These are phyloP conservation scores for Aurifilum marmelostoma DNA, from an alignment of 2,329 filamentous ascomycete genomes.

Conservation along the genomic window DNA sequence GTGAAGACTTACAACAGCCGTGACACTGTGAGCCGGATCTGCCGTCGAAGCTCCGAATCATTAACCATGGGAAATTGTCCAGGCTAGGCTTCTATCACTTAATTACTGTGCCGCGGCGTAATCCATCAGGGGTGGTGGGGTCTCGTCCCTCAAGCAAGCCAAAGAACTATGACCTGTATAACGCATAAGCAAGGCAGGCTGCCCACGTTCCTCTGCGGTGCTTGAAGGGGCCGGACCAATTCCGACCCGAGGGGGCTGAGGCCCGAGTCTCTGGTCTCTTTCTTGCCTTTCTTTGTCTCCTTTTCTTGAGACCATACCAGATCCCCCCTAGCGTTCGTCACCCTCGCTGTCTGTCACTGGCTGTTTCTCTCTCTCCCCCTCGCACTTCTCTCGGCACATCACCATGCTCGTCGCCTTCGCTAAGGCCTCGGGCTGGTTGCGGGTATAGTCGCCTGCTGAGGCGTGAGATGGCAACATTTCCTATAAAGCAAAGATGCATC, in stretches of 20 bases:
- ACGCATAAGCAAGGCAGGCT: not conserved
- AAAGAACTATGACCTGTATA: too few relatives aligned
- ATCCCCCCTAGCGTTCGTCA: not conserved
- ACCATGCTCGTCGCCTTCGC: not conserved
- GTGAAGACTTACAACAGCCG: not conserved
- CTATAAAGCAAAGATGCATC: not conserved
- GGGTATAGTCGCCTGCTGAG: not conserved
- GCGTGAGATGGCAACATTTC: not conserved
- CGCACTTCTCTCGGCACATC: slow-evolving; percentile 2
- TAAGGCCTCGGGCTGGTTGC: not conserved
- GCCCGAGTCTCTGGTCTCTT: not conserved
- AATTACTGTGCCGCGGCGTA: too few relatives aligned
- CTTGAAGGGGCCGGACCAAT: not conserved
- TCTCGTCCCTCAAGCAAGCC: too few relatives aligned
- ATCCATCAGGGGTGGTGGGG: too few relatives aligned
- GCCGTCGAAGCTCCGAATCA: not conserved
- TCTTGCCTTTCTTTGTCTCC: not conserved
- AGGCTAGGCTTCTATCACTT: not conserved
- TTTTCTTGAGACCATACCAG: not conserved
- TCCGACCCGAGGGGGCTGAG: not conserved
- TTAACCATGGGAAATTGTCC: too few relatives aligned
- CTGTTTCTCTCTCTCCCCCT: not conserved
- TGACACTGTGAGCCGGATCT: not conserved
- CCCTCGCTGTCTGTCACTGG: not conserved
- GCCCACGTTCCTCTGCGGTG: not conserved